These are phyloP conservation scores for Phytopythium montanum DNA, from an alignment of 352 stramenopile species.

Conservation along the genomic window DNA sequence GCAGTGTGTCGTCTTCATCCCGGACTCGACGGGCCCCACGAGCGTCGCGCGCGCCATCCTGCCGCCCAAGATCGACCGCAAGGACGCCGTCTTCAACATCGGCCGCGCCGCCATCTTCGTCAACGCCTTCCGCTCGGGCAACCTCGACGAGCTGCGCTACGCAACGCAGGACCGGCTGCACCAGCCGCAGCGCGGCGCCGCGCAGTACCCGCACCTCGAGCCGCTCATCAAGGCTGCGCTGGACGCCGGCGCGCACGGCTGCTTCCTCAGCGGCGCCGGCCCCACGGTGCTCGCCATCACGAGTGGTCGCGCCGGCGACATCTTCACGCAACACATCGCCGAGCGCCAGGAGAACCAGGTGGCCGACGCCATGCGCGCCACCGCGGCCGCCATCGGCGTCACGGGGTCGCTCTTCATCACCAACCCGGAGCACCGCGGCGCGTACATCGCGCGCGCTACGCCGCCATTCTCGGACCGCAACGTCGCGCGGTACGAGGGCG, in stretches of 20 bases:
- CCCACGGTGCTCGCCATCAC: conserved; percentile 98
- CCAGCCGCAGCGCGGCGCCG: conserved; percentile 95
- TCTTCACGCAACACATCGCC: conserved; percentile 96
- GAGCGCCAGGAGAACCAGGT: conserved; percentile 90
- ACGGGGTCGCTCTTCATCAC: conserved; percentile 97
- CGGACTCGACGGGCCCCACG: conserved; percentile 95
- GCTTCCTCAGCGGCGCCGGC: conserved; percentile 96
- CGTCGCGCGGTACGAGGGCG: conserved; percentile 80
- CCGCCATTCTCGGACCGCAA: conserved; percentile 90
- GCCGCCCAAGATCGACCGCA: conserved; percentile 77
- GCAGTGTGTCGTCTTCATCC: conserved; percentile 99
- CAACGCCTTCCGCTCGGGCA: conserved; percentile 94
- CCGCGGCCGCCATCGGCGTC: conserved; percentile 88
- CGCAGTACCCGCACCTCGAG: conserved; percentile 96
- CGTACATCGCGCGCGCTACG: conserved; percentile 93
- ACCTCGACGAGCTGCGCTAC: conserved; percentile 95
- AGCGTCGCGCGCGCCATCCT: conserved; percentile 93
- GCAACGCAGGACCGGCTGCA: conserved; percentile 94
- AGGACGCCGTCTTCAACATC: conserved; percentile 97
- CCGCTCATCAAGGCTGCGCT: conserved; percentile 97
- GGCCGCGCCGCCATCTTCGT: conserved; percentile 96
- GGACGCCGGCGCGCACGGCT: conserved; percentile 90
- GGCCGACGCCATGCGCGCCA: conserved; percentile 95
- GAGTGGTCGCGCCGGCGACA: conserved; percentile 95
- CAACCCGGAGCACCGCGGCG: conserved; percentile 93